Evolutionary conservation across 75 land plant species (phyloP).

Genomic region (Cryptomeria japonica): DNA sequence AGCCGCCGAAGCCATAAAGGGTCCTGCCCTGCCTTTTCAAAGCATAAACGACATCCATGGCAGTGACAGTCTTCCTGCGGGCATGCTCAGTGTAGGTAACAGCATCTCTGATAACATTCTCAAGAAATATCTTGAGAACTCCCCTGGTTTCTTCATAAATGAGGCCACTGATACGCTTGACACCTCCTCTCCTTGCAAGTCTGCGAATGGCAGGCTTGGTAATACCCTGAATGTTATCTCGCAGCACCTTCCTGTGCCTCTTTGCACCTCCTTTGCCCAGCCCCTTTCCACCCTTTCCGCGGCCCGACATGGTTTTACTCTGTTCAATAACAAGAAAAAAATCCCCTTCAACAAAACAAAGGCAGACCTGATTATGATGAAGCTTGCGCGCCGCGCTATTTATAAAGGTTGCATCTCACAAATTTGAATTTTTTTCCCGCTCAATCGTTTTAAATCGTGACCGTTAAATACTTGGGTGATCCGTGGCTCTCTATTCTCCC

Average conservation of each 20-base stretch:
- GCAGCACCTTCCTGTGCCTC: conserved; percentile 4
- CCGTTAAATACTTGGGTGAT: neutral
- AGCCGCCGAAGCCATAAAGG: conserved; percentile 18
- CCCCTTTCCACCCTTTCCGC: conserved; percentile 11
- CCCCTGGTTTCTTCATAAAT: conserved; percentile 12
- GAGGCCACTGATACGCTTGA: conserved; percentile 27
- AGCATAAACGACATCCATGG: conserved; percentile 46
- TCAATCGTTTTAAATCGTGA: neutral
- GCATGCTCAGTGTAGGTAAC: conserved; percentile 38
- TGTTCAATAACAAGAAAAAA: neutral
- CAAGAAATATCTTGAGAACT: conserved; percentile 17
- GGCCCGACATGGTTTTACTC: neutral
- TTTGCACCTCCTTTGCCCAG: conserved; percentile 9
- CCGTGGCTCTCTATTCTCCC: neutral
- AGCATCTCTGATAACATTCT: conserved; percentile 21
- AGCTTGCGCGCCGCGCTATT: too few species aligned
- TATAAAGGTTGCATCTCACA: neutral
- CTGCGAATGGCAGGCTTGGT: conserved; percentile 28
- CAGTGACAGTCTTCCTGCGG: conserved; percentile 4
- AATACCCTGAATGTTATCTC: neutral
- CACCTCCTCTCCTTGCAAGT: conserved; percentile 26
- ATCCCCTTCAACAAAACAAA: neutral
- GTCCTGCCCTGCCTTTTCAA: conserved; percentile 29
- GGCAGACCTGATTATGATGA: neutral
- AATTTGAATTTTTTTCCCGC: neutral